Evolutionary conservation across 148 eudicot genomes (phyloP), one percentile per base, ranked within the genome.

Genomic region (Linanthus parryae): DNA sequence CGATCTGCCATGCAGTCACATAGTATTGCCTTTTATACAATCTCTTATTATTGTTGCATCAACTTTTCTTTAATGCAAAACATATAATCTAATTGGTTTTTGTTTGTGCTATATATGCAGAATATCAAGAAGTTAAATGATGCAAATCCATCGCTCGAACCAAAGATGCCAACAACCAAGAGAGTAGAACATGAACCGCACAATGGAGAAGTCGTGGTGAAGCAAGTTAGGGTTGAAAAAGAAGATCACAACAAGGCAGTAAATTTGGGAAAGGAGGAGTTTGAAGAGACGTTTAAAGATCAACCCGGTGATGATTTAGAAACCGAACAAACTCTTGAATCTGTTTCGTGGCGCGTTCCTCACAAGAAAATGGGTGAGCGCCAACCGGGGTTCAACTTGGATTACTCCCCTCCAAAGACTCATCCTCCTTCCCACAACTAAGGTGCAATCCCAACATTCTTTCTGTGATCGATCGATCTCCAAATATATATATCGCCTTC

Each of bases 391-490:
- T 74, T 69, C 52, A 56, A 72, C 59, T 26, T 64, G 38, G 88
- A 81, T 25, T 81, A 81, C 58, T 61, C 72, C 27, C 72, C 74
- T 11, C 83, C 88, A 2, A 63, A 46, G 63, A 68, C 72, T 16
- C 83, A 81, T 40, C 88, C 88, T 48, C 72, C 76, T 1, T 44
- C 27, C 37, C 84, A 82, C 61, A 82, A 82, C 54, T 82, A 57
- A 61, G 38, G 21, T 20, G 36, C 1, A 49, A 23, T n/a, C 19
- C 16, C 15, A 1, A 30, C 3, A 8, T 16, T 21, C 13, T 7
- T 25, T 25, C 39, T 12, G 19, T 19, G n/a, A 2, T 31, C 10
- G 19, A n/a, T n/a, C n/a, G n/a, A n/a, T n/a, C n/a, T n/a, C n/a
- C n/a, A n/a, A n/a, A n/a, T n/a, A n/a, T n/a, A n/a, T n/a, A n/a